phyloP scores from a whole-genome alignment of 345 rosid genomes.

The Orychophragmus violaceus region DNA sequence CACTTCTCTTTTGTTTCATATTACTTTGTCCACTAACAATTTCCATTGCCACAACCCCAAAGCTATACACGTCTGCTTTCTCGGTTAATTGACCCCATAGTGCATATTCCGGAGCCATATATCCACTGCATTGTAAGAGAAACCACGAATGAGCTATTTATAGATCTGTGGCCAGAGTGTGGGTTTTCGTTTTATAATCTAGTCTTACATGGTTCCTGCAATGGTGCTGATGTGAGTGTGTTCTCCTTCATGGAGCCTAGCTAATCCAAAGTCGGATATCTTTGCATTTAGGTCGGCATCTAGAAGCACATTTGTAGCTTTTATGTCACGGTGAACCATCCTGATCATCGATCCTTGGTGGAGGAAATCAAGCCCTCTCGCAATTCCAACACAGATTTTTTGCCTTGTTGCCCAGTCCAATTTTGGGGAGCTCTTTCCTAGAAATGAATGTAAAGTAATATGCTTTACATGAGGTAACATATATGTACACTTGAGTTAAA shows the following conservation, averaged over 20 bases:
- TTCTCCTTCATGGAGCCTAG: constrained; percentile 46
- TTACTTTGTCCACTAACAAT: constrained; percentile 36
- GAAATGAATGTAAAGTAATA: background rate
- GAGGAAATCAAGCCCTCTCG: constrained; percentile 50
- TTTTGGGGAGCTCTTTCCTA: constrained; percentile 10
- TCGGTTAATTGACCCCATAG: constrained; percentile 38
- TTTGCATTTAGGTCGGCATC: too few species aligned
- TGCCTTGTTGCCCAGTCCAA: constrained; percentile 46
- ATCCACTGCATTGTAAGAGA: constrained; percentile 20
- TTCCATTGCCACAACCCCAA: constrained; percentile 41
- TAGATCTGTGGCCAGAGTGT: background rate
- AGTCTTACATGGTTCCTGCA: constrained; percentile 56
- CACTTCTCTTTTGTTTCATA: background rate
- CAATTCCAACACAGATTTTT: constrained; percentile 50
- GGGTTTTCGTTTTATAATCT: background rate
- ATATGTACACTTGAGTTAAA: background rate
- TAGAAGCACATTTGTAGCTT: too few species aligned
- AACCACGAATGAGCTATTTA: background rate
- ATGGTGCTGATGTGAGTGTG: constrained; percentile 52
- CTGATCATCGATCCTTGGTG: background rate
- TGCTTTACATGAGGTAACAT: background rate
- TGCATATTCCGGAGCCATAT: constrained; percentile 42
- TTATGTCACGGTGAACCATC: too few species aligned
- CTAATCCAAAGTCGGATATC: constrained; percentile 64
- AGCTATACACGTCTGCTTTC: constrained; percentile 45